Percentiles rank a stretch among this genome's conserved stretches.
These are phyloP conservation scores for Dendrocalamus latiflorus DNA, from an alignment of 202 grass and related monocot genomes.

Conservation along the genomic window DNA sequence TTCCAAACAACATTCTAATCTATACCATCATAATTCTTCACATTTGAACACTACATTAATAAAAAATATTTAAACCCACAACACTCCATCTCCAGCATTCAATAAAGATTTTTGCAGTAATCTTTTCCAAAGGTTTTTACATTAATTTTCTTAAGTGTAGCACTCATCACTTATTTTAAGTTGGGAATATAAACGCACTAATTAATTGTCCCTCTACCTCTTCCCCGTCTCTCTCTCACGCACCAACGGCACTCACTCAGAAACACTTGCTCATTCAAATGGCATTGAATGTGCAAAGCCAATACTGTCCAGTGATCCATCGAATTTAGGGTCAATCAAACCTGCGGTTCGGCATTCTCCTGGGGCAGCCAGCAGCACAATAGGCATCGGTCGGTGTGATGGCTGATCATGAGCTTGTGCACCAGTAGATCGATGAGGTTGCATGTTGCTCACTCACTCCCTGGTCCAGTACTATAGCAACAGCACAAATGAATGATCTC, in stretches of 20 bases:
- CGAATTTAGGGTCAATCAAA: too few species aligned
- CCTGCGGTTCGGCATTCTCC: background rate
- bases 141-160: background rate
- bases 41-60: too few species aligned
- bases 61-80: too few species aligned
- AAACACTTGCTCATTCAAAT: background rate
- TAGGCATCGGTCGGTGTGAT: too few species aligned
- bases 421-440: background rate
- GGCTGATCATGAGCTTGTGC: background rate
- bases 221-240: too few species aligned
- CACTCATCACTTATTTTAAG: background rate
- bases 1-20: too few species aligned
- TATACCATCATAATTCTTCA: too few species aligned
- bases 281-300: constrained; percentile 19
- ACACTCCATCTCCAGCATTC: too few species aligned
- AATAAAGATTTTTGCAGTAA: background rate
- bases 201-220: background rate
- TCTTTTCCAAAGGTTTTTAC: background rate
- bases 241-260: background rate
- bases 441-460: background rate
- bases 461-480: background rate
- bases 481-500: background rate
- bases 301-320: constrained; percentile 15
- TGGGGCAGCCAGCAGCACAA: background rate
- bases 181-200: background rate